These are phyloP conservation scores for Backusella luteola DNA, from an alignment of 192 early-diverging fungal genomes.

Conservation along the genomic window DNA sequence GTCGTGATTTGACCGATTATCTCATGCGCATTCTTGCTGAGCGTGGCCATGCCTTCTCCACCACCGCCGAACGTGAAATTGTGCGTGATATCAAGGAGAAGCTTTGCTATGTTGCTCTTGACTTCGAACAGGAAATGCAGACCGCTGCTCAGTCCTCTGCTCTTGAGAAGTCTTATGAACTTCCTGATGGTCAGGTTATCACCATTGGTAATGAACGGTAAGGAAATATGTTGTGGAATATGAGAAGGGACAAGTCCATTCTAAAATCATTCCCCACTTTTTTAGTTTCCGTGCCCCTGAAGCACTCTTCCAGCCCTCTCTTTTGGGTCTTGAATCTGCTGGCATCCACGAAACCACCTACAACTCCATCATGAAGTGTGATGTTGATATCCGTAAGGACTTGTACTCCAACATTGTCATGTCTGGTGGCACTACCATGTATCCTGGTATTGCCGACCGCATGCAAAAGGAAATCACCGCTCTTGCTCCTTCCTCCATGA, in stretches of 20 bases:
- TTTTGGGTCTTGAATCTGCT: constrained; percentile 85
- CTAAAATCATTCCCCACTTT: background rate
- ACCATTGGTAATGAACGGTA: constrained; percentile 94
- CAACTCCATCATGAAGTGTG: constrained; percentile 18
- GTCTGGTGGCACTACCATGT: constrained; percentile 92
- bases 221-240: background rate
- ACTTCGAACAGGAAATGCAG: constrained; percentile 98
- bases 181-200: constrained; percentile 98
- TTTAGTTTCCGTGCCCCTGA: constrained; percentile 90
- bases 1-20: constrained; percentile 95
- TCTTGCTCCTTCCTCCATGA: constrained; percentile 92
- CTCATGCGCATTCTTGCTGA: constrained; percentile 92
- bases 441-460: constrained; percentile 94
- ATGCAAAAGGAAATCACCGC: constrained; percentile 98
- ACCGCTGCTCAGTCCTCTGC: constrained; percentile 90
- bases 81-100: constrained; percentile 99
- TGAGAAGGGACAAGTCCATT: background rate
- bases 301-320: constrained; percentile 95
- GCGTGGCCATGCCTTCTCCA: constrained; percentile 95
- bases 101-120: constrained; percentile 96
- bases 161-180: constrained; percentile 96
- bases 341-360: constrained; percentile 97
- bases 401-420: constrained; percentile 21
- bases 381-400: constrained; percentile 18
- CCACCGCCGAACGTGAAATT: constrained; percentile 96